Percentiles rank a stretch among this genome's conserved stretches.
These are phyloP conservation scores for Rhizophlyctis rosea DNA, from an alignment of 192 early-diverging fungal genomes.

Conservation along the genomic window DNA sequence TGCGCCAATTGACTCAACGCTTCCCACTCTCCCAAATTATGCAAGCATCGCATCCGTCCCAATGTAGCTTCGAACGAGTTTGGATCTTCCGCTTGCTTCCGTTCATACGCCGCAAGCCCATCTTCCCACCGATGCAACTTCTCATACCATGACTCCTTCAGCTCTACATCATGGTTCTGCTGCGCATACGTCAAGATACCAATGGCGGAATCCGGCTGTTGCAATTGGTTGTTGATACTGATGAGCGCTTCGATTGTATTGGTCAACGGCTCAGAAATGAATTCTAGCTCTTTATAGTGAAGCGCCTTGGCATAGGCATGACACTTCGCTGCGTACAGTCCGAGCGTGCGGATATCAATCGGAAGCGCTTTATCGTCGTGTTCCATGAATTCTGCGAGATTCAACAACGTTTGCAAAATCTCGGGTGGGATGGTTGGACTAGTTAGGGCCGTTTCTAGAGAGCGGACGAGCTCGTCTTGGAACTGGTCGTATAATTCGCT, in stretches of 20 bases:
- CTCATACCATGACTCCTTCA: slow-evolving; percentile 90
- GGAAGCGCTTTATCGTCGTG: slow-evolving; percentile 93
- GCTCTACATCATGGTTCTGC: slow-evolving; percentile 72
- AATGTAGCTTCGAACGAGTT: slow-evolving; percentile 71
- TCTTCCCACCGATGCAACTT: slow-evolving; percentile 94
- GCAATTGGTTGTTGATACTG: slow-evolving; percentile 89
- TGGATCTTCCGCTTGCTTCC: slow-evolving; percentile 73
- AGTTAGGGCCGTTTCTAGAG: slow-evolving; percentile 76
- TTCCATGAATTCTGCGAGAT: slow-evolving; percentile 98
- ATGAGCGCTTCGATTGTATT: slow-evolving; percentile 89
- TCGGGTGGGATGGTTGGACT: slow-evolving; percentile 87
- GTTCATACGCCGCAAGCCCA: slow-evolving; percentile 80
- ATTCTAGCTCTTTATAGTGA: slow-evolving; percentile 97
- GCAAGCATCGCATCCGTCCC: slow-evolving; percentile 88
- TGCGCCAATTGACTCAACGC: slow-evolving; percentile 72
- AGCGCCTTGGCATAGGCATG: slow-evolving; percentile 98
- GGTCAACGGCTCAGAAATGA: slow-evolving; percentile 74
- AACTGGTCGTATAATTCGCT: slow-evolving; percentile 83
- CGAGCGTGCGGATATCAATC: slow-evolving; percentile 87
- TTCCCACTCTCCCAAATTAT: slow-evolving; percentile 93
- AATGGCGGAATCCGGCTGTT: slow-evolving; percentile 93
- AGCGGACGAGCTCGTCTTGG: slow-evolving; percentile 81
- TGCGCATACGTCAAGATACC: slow-evolving; percentile 91
- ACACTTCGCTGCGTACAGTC: slow-evolving; percentile 84
- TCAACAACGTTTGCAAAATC: slow-evolving; percentile 84